Conservation (phyloP, 73 alveolate genomes). For the Diophrys appendiculata region DNA sequence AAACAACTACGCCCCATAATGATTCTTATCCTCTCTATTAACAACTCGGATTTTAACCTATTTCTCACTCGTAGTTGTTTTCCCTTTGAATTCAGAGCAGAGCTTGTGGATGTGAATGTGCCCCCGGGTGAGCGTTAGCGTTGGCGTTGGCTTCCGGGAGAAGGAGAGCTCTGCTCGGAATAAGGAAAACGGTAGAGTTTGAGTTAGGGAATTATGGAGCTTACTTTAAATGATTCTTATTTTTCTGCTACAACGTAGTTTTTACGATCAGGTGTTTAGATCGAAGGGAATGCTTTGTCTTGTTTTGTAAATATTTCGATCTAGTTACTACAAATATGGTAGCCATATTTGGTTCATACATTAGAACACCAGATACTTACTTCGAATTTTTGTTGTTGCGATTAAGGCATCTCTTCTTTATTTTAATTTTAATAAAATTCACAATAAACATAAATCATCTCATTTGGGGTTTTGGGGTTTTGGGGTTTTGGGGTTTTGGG, state of each 20-base stretch:
- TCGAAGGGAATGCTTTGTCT: background rate
- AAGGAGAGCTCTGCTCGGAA: no score
- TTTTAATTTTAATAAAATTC: no score
- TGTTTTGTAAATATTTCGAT: background rate
- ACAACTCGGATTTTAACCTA: background rate
- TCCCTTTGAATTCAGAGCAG: no score
- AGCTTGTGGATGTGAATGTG: no score
- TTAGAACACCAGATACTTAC: background rate
- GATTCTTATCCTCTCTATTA: background rate
- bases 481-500: no score
- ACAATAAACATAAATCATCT: background rate
- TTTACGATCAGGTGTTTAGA: background rate
- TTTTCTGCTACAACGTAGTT: background rate
- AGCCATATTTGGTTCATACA: no score
- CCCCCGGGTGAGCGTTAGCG: no score
- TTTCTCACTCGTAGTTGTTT: no score
- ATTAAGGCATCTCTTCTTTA: background rate
- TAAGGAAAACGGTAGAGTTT: no score
- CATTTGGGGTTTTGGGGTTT: no score
- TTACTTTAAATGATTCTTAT: background rate
- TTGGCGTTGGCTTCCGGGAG: no score
- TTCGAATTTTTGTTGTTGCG: background rate
- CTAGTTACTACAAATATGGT: no score
- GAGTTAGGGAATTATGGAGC: background rate
- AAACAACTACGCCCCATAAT: slow-evolving; percentile 38